Evolutionary conservation across 306 rosid genomes (phyloP).

Genomic region (Castanospermum australe): DNA sequence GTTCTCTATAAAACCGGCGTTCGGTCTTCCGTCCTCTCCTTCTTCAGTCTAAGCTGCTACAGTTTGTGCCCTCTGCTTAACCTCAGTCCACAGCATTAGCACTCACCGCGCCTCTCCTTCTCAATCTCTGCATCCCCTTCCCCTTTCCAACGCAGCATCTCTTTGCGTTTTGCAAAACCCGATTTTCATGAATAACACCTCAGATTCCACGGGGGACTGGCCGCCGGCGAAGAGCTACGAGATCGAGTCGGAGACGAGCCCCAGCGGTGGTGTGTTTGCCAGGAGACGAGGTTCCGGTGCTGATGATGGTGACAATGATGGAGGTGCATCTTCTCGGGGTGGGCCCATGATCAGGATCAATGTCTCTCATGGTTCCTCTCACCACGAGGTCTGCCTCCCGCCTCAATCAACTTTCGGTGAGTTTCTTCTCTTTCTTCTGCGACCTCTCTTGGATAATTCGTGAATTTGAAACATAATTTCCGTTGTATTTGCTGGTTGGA

Average conservation of each 20-base stretch:
- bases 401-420: constrained; percentile 50
- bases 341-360: constrained; percentile 40
- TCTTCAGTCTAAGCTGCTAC: background rate
- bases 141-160: background rate
- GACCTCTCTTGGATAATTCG: background rate
- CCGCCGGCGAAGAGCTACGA: too few species aligned
- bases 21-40: background rate
- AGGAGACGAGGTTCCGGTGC: too few species aligned
- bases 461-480: background rate
- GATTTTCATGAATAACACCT: too few species aligned
- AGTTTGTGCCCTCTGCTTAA: background rate
- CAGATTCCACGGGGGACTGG: too few species aligned
- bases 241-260: too few species aligned
- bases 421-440: constrained; percentile 22
- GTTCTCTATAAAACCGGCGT: background rate
- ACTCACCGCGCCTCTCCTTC: background rate
- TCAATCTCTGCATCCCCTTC: background rate
- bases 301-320: too few species aligned
- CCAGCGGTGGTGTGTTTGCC: too few species aligned
- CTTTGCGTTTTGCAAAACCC: background rate
- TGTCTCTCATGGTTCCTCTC: constrained; percentile 37
- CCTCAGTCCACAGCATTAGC: background rate
- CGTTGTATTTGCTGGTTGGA: background rate
- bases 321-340: background rate
- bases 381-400: constrained; percentile 41